Evolutionary conservation across 495 filamentous ascomycete genomes (phyloP).

Genomic region (Penicillium salamii): DNA sequence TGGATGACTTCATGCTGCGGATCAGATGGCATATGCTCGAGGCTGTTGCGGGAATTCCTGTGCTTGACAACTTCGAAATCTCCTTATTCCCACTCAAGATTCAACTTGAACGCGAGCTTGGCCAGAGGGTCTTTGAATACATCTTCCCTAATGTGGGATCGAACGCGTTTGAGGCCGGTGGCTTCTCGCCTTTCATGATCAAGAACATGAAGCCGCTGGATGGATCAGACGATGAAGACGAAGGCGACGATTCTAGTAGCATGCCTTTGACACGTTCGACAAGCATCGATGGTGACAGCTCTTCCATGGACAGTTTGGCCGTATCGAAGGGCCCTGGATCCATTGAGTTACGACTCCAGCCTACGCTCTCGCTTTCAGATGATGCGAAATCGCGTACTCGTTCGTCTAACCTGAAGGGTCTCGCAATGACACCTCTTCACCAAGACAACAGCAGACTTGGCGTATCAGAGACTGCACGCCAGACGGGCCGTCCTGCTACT

Average conservation of each 20-base stretch:
- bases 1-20: slow-evolving; percentile 74
- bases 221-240: slow-evolving; percentile 55
- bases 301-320: slow-evolving; percentile 34
- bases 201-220: slow-evolving; percentile 66
- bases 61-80: slow-evolving; percentile 96
- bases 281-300: slow-evolving; percentile 25
- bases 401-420: slow-evolving; percentile 42
- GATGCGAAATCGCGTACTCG: slow-evolving; percentile 36
- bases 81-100: slow-evolving; percentile 89
- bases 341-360: slow-evolving; percentile 72
- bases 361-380: slow-evolving; percentile 67
- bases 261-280: slow-evolving; percentile 24
- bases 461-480: slow-evolving; percentile 20
- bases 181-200: slow-evolving; percentile 77
- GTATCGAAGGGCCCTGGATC: slow-evolving; percentile 57
- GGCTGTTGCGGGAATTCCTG: slow-evolving; percentile 94
- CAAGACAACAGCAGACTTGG: slow-evolving; percentile 45
- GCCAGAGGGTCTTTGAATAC: slow-evolving; percentile 94
- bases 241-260: slow-evolving; percentile 35
- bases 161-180: slow-evolving; percentile 56
- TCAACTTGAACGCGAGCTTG: slow-evolving; percentile 89
- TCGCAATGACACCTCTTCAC: slow-evolving; percentile 38
- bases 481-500: slow-evolving; percentile 28
- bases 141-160: slow-evolving; percentile 82
- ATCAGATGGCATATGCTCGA: slow-evolving; percentile 98